Evolutionary conservation across 495 filamentous ascomycete species (phyloP).

Genomic region (Endocarpon pusillum): DNA sequence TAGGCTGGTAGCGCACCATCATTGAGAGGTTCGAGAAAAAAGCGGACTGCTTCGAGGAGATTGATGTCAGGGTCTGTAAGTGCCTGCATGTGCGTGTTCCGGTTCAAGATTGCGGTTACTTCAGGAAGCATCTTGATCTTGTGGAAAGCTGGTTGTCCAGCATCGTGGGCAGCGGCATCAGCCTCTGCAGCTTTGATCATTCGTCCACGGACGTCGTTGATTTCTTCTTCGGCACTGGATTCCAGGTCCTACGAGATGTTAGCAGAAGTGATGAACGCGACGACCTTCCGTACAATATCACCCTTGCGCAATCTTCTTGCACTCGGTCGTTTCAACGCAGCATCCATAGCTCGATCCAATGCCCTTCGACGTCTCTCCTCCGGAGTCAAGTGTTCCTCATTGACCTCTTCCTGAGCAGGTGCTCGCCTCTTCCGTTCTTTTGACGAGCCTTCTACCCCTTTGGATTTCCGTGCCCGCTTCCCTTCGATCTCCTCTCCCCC

Average conservation of each 20-base stretch:
- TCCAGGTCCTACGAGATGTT: conserved; percentile 57
- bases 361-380: conserved; percentile 61
- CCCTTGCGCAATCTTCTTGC: conserved; percentile 60
- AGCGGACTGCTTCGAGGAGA: conserved; percentile 81
- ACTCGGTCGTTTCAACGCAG: conserved; percentile 64
- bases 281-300: conserved; percentile 45
- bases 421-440: conserved; percentile 26
- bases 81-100: conserved; percentile 60
- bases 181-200: conserved; percentile 86
- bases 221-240: conserved; percentile 71
- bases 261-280: conserved; percentile 6
- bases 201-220: conserved; percentile 67
- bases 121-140: conserved; percentile 92
- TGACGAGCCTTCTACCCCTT: conserved; percentile 28
- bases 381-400: conserved; percentile 37
- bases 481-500: conserved; percentile 41
- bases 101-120: conserved; percentile 73
- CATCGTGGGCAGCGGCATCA: conserved; percentile 63
- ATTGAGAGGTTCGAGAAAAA: conserved; percentile 91
- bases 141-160: conserved; percentile 65
- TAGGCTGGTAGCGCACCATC: conserved; percentile 88
- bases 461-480: conserved; percentile 30
- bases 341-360: conserved; percentile 73
- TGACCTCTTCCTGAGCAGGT: conserved; percentile 46
- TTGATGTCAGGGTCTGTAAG: conserved; percentile 91